A percentile compares a stretch with the other conserved stretches of the same genome.
Conservation (phyloP, 2,329 filamentous ascomycete genomes). For the Neonectria punicea region DNA sequence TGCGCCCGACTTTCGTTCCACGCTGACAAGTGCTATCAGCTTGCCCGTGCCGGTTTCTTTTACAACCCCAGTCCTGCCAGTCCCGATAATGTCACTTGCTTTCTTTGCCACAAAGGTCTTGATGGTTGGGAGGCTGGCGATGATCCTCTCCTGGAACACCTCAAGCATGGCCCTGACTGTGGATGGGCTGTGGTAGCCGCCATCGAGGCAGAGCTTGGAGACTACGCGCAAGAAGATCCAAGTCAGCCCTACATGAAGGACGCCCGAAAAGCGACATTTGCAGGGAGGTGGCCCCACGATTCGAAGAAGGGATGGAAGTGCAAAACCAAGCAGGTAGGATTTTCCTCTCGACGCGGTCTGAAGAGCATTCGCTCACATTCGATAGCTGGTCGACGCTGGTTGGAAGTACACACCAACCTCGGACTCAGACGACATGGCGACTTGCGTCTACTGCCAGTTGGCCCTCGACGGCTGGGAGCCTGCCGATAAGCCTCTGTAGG, state of each 20-base stretch:
- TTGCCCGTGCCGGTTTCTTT: constrained; percentile 92
- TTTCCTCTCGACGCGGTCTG: not conserved
- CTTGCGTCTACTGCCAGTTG: constrained; percentile 89
- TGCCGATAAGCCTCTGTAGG: constrained; percentile 86
- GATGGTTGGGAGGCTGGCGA: constrained; percentile 94
- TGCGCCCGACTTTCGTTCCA: constrained; percentile 2
- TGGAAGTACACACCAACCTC: constrained; percentile 92
- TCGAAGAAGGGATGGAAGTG: constrained; percentile 88
- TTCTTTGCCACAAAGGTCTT: constrained; percentile 83
- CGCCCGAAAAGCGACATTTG: constrained; percentile 86
- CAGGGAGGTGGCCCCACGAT: constrained; percentile 89
- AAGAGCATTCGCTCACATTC: not conserved
- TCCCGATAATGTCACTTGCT: constrained; percentile 91
- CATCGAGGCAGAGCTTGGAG: constrained; percentile 69
- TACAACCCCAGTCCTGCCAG: constrained; percentile 80
- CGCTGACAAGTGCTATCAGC: constrained; percentile 60
- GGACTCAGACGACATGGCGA: constrained; percentile 88
- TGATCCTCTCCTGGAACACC: constrained; percentile 83
- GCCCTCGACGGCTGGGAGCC: constrained; percentile 96
- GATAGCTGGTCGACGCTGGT: constrained; percentile 85
- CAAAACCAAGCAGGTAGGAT: constrained; percentile 82
- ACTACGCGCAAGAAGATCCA: constrained; percentile 78
- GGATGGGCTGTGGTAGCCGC: constrained; percentile 84
- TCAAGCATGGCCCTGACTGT: constrained; percentile 83
- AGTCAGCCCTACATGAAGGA: constrained; percentile 75